A percentile compares a stretch with the other conserved stretches of the same genome.
phyloP scores from a whole-genome alignment of 768 basidiomycete species.

The Boletus patriciae region DNA sequence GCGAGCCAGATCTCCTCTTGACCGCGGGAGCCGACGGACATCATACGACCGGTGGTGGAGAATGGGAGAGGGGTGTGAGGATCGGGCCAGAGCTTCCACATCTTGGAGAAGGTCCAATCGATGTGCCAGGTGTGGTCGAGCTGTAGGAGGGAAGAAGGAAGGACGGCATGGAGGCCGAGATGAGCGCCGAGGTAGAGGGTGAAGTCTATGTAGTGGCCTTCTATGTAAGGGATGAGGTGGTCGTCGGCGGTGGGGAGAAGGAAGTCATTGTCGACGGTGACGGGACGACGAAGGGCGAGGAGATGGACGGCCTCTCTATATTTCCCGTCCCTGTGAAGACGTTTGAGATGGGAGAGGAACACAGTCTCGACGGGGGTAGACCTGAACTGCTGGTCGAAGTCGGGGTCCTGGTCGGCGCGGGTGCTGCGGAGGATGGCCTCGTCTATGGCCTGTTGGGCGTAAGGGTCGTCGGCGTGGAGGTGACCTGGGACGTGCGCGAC shows the following conservation, averaged over 20 bases:
- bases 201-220: neutral
- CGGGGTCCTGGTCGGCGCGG: too few relatives aligned
- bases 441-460: too few relatives aligned
- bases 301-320: too few relatives aligned
- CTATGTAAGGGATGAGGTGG: neutral
- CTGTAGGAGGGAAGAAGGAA: neutral
- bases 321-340: too few relatives aligned
- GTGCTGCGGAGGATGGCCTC: too few relatives aligned
- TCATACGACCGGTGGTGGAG: neutral
- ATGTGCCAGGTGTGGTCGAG: neutral
- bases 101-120: neutral
- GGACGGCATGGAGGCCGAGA: neutral
- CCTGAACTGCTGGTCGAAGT: too few relatives aligned
- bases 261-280: neutral
- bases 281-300: too few relatives aligned
- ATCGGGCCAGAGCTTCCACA: neutral
- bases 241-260: neutral
- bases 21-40: neutral
- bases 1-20: conserved; percentile 4
- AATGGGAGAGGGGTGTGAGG: neutral
- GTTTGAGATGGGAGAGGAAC: too few relatives aligned
- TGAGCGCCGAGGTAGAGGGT: neutral
- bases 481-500: too few relatives aligned
- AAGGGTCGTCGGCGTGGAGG: too few relatives aligned
- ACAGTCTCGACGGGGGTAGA: too few relatives aligned